Evolutionary conservation across 2,329 filamentous ascomycete genomes (phyloP).

Genomic region (Colletotrichum neosansevieriae): DNA sequence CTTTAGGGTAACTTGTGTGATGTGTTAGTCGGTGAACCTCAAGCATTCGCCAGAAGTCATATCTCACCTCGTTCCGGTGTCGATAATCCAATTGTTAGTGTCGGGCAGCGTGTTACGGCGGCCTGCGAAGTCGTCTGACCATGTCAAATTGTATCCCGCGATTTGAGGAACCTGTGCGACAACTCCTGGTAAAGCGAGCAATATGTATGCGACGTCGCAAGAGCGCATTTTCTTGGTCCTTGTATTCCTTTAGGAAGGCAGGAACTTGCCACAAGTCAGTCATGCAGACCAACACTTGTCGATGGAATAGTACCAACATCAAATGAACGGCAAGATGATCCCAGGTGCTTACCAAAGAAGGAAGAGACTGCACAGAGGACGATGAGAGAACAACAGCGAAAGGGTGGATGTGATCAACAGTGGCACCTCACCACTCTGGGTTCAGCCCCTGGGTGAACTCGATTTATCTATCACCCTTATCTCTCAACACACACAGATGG

Average conservation of each 20-base stretch:
- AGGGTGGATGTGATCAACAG: background rate
- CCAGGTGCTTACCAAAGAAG: too few species aligned
- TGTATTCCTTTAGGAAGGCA: too few species aligned
- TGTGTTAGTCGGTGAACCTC: background rate
- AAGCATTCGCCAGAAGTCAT: too few species aligned
- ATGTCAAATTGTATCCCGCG: slow-evolving; percentile 52
- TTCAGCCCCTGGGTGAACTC: background rate
- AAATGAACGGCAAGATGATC: too few species aligned
- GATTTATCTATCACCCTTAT: background rate
- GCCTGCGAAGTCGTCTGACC: slow-evolving; percentile 59
- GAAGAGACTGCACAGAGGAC: background rate
- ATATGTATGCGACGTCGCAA: background rate
- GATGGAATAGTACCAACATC: too few species aligned
- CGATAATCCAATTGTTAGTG: slow-evolving; percentile 57
- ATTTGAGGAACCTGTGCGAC: slow-evolving; percentile 31
- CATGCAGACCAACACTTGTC: too few species aligned
- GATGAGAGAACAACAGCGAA: background rate
- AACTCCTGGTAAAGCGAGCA: background rate
- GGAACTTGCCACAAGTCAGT: too few species aligned
- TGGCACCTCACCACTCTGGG: too few species aligned
- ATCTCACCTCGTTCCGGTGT: slow-evolving; percentile 50
- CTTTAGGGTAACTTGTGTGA: slow-evolving; percentile 53
- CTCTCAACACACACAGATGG: background rate
- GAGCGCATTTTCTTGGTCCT: slow-evolving; percentile 3
- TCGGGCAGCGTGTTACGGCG: slow-evolving; percentile 49